Evolutionary conservation across 495 filamentous ascomycete species (phyloP).

Genomic region (Friedmanniomyces simplex): DNA sequence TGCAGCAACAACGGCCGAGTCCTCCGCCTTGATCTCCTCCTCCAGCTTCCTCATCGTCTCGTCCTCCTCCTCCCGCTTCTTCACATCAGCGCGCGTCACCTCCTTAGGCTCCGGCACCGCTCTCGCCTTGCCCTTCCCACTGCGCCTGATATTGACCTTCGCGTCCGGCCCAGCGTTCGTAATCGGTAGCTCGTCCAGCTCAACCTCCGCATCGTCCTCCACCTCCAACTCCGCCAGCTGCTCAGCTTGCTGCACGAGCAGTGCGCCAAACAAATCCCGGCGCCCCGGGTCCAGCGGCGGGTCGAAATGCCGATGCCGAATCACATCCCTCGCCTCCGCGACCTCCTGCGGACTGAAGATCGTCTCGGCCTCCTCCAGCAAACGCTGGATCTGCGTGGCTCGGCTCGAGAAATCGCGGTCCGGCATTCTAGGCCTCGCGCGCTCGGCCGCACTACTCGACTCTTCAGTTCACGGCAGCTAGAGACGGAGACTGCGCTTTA

Average conservation of each 20-base stretch:
- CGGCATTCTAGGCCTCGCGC: conserved; percentile 26
- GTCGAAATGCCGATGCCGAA: neutral
- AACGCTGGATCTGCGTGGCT: conserved; percentile 29
- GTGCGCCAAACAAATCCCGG: too few relatives aligned
- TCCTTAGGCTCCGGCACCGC: conserved; percentile 13
- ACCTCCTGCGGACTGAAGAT: neutral
- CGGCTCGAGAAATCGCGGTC: conserved; percentile 25
- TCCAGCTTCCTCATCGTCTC: conserved; percentile 8
- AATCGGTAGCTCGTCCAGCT: conserved; percentile 15
- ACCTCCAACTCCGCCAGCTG: neutral
- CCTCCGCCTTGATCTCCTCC: conserved; percentile 8
- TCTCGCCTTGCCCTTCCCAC: conserved; percentile 6
- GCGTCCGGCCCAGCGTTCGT: conserved; percentile 22
- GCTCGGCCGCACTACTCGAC: neutral
- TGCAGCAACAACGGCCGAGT: neutral
- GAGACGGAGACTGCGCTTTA: neutral
- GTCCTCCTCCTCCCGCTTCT: conserved; percentile 1
- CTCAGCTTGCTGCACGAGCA: too few relatives aligned
- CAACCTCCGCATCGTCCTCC: neutral
- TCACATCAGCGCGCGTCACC: neutral
- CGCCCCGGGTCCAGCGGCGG: too few relatives aligned
- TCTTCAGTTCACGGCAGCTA: neutral
- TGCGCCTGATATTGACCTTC: conserved; percentile 18
- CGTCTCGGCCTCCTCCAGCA: conserved; percentile 24
- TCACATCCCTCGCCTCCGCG: neutral